phyloP scores from a whole-genome alignment of 805 yeast genomes.

The Torulaspora maleeae region DNA sequence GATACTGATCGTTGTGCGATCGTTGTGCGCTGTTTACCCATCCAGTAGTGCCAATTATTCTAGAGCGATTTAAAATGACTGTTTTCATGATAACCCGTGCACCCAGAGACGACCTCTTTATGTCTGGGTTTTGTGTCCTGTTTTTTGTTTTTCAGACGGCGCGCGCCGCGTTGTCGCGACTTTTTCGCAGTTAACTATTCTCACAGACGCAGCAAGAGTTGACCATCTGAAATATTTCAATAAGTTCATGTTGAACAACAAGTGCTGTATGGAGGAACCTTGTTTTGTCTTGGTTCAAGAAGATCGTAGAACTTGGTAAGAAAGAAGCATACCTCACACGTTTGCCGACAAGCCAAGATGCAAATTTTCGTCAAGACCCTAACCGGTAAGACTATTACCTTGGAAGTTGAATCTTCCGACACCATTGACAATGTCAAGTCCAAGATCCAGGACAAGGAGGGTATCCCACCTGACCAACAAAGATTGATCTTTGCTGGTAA shows the following conservation, averaged over 20 bases:
- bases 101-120: not conserved
- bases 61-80: not conserved
- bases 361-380: conserved; percentile 99
- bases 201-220: not conserved
- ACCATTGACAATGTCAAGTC: conserved; percentile 95
- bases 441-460: conserved; percentile 96
- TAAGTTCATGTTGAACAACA: not conserved
- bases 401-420: conserved; percentile 97
- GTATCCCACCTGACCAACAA: conserved; percentile 97
- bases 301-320: conserved; percentile 29
- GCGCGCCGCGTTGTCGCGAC: conserved; percentile 8
- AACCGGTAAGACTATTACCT: conserved; percentile 98
- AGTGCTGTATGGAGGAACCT: no score
- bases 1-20: not conserved
- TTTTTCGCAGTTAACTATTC: not conserved
- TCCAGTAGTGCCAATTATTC: not conserved
- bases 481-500: conserved; percentile 96
- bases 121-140: not conserved
- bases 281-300: not conserved
- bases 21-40: no score
- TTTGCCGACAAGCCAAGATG: conserved; percentile 60
- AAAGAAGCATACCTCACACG: conserved; percentile 34
- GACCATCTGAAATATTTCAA: conserved; percentile 1
- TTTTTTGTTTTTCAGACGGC: conserved; percentile 1
- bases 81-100: not conserved